Evolutionary conservation across 2,329 filamentous ascomycete genomes (phyloP).

Genomic region (Sclerotinia minor): DNA sequence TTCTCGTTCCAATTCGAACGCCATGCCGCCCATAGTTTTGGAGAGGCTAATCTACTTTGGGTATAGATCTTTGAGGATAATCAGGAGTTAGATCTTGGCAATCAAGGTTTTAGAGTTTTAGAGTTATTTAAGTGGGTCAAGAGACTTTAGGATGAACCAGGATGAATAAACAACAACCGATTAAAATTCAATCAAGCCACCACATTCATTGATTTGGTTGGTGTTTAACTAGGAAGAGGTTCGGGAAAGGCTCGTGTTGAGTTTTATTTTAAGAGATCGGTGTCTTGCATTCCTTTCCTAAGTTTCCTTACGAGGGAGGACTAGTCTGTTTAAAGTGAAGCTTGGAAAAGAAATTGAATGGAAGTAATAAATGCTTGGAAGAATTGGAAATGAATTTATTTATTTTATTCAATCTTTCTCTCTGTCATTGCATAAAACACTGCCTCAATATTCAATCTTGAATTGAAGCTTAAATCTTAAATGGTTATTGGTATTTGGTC

Average conservation of each 20-base stretch:
- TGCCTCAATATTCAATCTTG: not conserved
- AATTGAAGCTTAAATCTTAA: not conserved
- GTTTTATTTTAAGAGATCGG: constrained; percentile 7
- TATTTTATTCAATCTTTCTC: not conserved
- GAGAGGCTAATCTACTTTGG: not conserved
- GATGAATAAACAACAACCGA: not conserved
- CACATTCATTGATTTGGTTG: not conserved
- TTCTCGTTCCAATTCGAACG: not conserved
- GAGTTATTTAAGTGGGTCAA: not conserved
- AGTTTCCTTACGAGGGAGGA: no score
- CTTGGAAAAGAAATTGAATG: not conserved
- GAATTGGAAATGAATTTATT: not conserved
- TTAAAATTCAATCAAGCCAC: no score
- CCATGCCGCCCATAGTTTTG: not conserved
- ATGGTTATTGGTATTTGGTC: not conserved
- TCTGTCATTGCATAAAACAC: not conserved
- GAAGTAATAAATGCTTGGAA: not conserved
- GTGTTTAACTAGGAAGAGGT: not conserved
- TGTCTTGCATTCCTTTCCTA: not conserved
- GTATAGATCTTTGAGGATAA: constrained; percentile 11
- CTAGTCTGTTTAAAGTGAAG: not conserved
- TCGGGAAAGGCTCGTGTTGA: constrained; percentile 16
- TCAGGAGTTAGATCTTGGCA: constrained; percentile 17
- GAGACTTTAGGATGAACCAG: not conserved
- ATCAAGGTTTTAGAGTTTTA: constrained; percentile 17